phyloP scores from a whole-genome alignment of 2,329 filamentous ascomycete species.

The Calonectria fujianensis region DNA sequence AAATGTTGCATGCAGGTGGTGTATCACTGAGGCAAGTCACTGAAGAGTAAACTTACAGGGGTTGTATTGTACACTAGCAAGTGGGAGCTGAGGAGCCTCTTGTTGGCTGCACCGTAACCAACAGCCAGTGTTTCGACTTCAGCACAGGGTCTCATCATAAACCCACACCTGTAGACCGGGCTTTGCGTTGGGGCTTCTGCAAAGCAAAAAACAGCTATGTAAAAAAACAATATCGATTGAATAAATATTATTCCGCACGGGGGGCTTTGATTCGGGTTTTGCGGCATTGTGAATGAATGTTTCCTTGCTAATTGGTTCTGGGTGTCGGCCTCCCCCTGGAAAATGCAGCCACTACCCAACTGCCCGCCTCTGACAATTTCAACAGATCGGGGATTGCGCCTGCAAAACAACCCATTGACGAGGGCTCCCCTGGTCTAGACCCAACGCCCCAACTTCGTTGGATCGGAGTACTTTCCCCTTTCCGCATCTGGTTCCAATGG shows the following conservation, averaged over 20 bases:
- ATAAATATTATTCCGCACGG: not conserved
- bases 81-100: not conserved
- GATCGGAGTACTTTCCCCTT: slow-evolving; percentile 29
- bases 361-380: slow-evolving; percentile 16
- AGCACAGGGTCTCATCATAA: not conserved
- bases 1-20: too few species aligned
- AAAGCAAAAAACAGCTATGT: not conserved
- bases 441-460: slow-evolving; percentile 5
- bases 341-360: slow-evolving; percentile 22
- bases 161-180: not conserved
- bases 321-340: slow-evolving; percentile 1
- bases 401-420: not conserved
- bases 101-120: slow-evolving; percentile 4
- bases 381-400: slow-evolving; percentile 22
- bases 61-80: not conserved
- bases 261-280: not conserved
- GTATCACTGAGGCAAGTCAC: too few species aligned
- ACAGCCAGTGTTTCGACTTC: slow-evolving; percentile 2
- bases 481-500: not conserved
- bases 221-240: not conserved
- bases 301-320: not conserved
- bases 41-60: too few species aligned
- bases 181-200: too few species aligned
- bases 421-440: slow-evolving; percentile 6
- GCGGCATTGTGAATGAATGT: not conserved